Evolutionary conservation across 805 yeast genomes (phyloP).

Genomic region (Ogataea pilisensis): DNA sequence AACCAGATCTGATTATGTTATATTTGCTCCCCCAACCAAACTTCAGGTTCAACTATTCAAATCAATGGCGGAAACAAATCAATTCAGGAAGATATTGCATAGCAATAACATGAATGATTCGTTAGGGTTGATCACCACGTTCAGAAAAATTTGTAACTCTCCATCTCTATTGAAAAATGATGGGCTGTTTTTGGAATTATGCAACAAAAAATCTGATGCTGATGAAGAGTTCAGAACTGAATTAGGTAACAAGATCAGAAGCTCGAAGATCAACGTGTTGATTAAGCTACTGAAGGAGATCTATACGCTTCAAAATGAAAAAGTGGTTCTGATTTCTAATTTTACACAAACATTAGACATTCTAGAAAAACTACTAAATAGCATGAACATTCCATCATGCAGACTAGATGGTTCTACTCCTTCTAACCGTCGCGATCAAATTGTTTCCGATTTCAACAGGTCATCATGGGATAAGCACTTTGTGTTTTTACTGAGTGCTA

Average conservation of each 20-base stretch:
- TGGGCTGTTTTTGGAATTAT: conserved; percentile 33
- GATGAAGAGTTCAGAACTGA: conserved; percentile 26
- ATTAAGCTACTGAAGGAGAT: conserved; percentile 53
- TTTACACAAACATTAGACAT: conserved; percentile 84
- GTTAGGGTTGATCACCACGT: conserved; percentile 63
- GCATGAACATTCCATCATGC: conserved; percentile 45
- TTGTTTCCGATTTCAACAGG: conserved; percentile 68
- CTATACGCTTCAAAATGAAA: conserved; percentile 46
- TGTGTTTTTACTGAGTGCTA: conserved; percentile 77
- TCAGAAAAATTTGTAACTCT: conserved; percentile 81
- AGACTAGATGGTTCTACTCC: conserved; percentile 87
- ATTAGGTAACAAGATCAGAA: conserved; percentile 29
- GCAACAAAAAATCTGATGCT: conserved; percentile 15
- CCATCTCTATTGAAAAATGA: conserved; percentile 61
- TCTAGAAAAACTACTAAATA: conserved; percentile 51
- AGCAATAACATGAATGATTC: conserved; percentile 38
- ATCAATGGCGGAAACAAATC: conserved; percentile 39
- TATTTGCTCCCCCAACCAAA: conserved; percentile 74
- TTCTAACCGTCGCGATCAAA: conserved; percentile 53
- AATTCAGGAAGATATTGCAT: conserved; percentile 31
- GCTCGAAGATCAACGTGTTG: conserved; percentile 68
- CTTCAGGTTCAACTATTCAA: conserved; percentile 55
- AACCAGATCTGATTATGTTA: conserved; percentile 65
- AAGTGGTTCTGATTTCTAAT: conserved; percentile 81
- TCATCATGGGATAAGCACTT: conserved; percentile 37